Conservation (phyloP, 495 filamentous ascomycete species). For the Lasiosphaeris hirsuta region DNA sequence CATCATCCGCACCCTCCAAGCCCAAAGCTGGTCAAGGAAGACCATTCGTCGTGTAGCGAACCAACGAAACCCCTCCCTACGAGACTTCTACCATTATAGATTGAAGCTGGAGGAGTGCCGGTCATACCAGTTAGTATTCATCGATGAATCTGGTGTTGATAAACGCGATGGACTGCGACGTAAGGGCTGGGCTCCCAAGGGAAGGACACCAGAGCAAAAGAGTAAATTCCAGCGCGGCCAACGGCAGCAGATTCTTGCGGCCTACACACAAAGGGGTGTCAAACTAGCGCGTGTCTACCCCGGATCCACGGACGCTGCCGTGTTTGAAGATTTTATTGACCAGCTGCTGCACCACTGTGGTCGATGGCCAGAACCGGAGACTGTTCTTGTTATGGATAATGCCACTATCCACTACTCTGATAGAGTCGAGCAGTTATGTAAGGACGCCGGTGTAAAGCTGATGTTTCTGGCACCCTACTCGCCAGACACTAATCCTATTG, state of each 20-base stretch:
- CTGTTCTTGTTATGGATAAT: not conserved
- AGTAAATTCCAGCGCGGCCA: not conserved
- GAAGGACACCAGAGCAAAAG: not conserved
- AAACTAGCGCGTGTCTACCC: constrained; percentile 6
- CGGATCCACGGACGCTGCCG: constrained; percentile 1
- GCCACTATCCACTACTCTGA: not conserved
- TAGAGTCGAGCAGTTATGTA: not conserved
- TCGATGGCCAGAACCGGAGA: not conserved
- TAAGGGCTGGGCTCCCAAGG: not conserved
- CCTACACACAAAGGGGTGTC: not conserved
- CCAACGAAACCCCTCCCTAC: not conserved
- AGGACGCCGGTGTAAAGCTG: constrained; percentile 1
- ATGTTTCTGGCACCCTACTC: constrained; percentile 3
- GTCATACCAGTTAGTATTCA: not conserved
- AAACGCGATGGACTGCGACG: not conserved
- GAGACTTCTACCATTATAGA: not conserved
- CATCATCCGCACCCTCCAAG: constrained; percentile 1
- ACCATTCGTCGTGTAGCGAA: not conserved
- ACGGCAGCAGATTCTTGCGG: not conserved
- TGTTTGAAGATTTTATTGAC: constrained; percentile 6
- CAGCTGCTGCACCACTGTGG: constrained; percentile 6
- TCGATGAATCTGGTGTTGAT: not conserved
- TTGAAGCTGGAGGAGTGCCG: not conserved
- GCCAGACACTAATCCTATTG: constrained; percentile 4
- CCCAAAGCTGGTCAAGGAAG: not conserved